phyloP scores from a whole-genome alignment of 805 yeast genomes.

The Torulaspora maleeae region DNA sequence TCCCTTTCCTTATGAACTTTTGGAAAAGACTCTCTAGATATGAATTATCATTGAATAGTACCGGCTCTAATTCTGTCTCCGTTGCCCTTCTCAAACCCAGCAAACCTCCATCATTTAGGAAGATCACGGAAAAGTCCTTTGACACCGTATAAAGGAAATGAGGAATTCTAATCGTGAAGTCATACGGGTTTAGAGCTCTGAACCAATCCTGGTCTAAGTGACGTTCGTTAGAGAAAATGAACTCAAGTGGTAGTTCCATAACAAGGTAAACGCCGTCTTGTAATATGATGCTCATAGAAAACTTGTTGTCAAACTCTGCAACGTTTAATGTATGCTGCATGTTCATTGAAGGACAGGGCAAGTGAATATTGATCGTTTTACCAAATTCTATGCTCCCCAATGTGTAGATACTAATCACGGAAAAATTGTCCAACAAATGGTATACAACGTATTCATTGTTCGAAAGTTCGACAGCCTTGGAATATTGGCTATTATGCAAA shows the following conservation, averaged over 20 bases:
- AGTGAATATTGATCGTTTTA: slow-evolving; percentile 24
- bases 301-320: slow-evolving; percentile 7
- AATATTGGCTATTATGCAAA: slow-evolving; percentile 18
- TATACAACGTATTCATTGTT: slow-evolving; percentile 25
- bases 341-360: slow-evolving; percentile 27
- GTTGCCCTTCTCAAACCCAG: slow-evolving; percentile 43
- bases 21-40: slow-evolving; percentile 39
- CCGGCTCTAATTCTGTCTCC: slow-evolving; percentile 37
- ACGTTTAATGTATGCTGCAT: slow-evolving; percentile 23
- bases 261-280: slow-evolving; percentile 25
- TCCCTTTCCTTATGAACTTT: slow-evolving; percentile 20
- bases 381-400: slow-evolving; percentile 18
- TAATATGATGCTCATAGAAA: slow-evolving; percentile 26
- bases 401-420: slow-evolving; percentile 24
- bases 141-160: slow-evolving; percentile 48
- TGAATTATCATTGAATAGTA: slow-evolving; percentile 52
- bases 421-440: slow-evolving; percentile 23
- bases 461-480: slow-evolving; percentile 19
- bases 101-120: slow-evolving; percentile 75
- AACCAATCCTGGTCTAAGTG: slow-evolving; percentile 49
- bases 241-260: slow-evolving; percentile 24
- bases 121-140: slow-evolving; percentile 44
- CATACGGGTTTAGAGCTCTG: slow-evolving; percentile 61
- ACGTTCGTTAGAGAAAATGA: slow-evolving; percentile 14
- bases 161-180: slow-evolving; percentile 55